phyloP scores from a whole-genome alignment of 2,329 filamentous ascomycete species.

The Aureobasidium mangrovei region DNA sequence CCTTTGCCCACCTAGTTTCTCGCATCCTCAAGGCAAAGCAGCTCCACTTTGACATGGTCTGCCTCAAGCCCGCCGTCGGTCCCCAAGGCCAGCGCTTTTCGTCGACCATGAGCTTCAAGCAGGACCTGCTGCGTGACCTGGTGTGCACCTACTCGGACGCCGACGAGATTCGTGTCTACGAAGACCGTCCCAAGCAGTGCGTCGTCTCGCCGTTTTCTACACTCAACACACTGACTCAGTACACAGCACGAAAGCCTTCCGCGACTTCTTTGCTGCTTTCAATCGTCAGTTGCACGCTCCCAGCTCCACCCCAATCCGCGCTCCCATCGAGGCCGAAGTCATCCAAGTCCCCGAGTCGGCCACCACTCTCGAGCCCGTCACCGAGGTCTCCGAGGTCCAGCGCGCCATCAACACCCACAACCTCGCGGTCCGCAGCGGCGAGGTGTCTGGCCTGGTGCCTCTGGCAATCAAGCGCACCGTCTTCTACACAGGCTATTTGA shows the following conservation, averaged over 20 bases:
- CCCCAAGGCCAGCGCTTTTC: conserved; percentile 70
- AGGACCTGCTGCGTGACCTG: conserved; percentile 68
- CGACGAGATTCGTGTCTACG: conserved; percentile 66
- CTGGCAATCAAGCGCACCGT: conserved; percentile 71
- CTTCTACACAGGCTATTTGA: conserved; percentile 78
- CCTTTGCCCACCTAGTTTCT: conserved; percentile 70
- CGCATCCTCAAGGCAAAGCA: conserved; percentile 69
- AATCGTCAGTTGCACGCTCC: conserved; percentile 51
- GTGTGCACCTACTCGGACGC: conserved; percentile 79
- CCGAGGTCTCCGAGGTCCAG: conserved; percentile 76
- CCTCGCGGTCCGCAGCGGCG: conserved; percentile 41
- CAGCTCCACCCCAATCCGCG: conserved; percentile 36
- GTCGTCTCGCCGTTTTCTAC: background rate
- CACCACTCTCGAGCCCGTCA: conserved; percentile 64
- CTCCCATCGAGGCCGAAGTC: conserved; percentile 67
- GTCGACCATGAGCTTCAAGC: conserved; percentile 88
- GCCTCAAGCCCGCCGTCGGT: conserved; percentile 75
- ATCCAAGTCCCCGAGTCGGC: conserved; percentile 74
- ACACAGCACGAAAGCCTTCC: conserved; percentile 60
- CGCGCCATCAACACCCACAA: conserved; percentile 88
- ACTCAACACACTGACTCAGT: conserved; percentile 2
- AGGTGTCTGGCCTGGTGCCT: conserved; percentile 38
- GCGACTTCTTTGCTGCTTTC: conserved; percentile 71
- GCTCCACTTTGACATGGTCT: conserved; percentile 79
- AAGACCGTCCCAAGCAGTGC: conserved; percentile 51